Evolutionary conservation across 1,139 yeast genomes (phyloP), one percentile per base, ranked within the genome.

Genomic region (Debaryomyces udenii): DNA sequence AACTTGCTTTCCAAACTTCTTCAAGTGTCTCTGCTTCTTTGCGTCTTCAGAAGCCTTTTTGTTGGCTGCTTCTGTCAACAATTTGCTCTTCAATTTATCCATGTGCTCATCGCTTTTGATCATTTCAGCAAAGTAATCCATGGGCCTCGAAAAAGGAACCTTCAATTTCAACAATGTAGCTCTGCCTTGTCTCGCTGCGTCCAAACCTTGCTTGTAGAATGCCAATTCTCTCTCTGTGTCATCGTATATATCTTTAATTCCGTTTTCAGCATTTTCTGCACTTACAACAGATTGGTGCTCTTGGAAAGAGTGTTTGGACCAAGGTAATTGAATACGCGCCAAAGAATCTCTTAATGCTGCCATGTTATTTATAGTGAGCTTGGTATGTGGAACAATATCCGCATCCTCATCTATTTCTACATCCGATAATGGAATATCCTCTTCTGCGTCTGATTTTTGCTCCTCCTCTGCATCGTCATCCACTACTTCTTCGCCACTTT

Each of bases 41-140:
- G 98, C 96, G 43, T 90, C 98, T 64, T 88, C 94, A 37, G 90
- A 77, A 2, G 96, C 97, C 67, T 87, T 87, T 78, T 86, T 88
- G 59, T 86, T 85, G 27, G 94, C 86, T 39, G 96, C 97, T 59
- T 89, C 96, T 47, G 81, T 78, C 35, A 90, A 74, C 55, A 93
- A 76, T 65, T 88, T 89, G 59, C 74, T 73, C 75, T 89, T 90
- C 57, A 93, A 77, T 66, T 82, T 88, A 59, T 90, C 97, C 99
- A 93, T 93, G 65, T 93, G 99, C 63, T 90, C 97, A 64, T 93
- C 99, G 46, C 91, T 85, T 72, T 93, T 93, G 48, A 90, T 88
- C 99, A 93, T 93, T 67, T 93, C 99, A 9, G 99, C 99, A 68
- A 93, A 93, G 64, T 88, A 93, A 63, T 93, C 99, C 56, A 81